Evolutionary conservation across 2,329 filamentous ascomycete species (phyloP), one percentile per base, ranked within the genome.

Genomic region (Pseudomassariella vexata): DNA sequence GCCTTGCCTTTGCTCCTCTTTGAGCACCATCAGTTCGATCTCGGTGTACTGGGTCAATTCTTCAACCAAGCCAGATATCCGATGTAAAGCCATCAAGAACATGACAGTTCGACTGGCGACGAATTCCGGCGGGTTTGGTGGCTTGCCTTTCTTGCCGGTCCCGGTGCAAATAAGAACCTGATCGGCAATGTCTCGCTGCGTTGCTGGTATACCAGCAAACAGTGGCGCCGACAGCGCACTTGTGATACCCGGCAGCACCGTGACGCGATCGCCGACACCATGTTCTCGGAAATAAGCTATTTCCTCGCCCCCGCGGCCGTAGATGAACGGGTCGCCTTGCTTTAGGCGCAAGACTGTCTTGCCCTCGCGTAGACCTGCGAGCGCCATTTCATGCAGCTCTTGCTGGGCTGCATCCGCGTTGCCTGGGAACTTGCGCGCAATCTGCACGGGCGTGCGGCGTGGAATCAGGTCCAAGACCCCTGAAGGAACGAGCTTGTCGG

Each of bases 151-250:
- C 49, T 92, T 78, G 1, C 92, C 92, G 0, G 92, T 98, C 0
- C 92, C 92, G 0, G 92, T 98, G 62, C 92, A 96, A n/a, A 98
- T 75, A 17, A 98, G 70, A 1, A 98, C 81, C 58, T 96, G 89
- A 51, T 98, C 92, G 4, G 87, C 83, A 1, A 95, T 84, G 26
- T 84, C 84, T 5, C 92, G 74, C 62, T 96, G 90, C 2, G 92
- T 98, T 0, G 83, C 71, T 2, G 92, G 90, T 19, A 98, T 85
- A 6, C 72, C 79, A 0, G 89, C 89, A 54, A 96, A 95, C 3
- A 98, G 67, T 1, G 90, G 87, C 8, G 88, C 92, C 35, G 77
- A 83, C 22, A 98, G 65, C 2, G 90, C 87, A 48, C 82, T 89
- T 1, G 92, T 96, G 25, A 98, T 83, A 1, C 92, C 92, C 0